phyloP scores from a whole-genome alignment of 148 eudicot genomes.

The Nepenthes mirabilis region DNA sequence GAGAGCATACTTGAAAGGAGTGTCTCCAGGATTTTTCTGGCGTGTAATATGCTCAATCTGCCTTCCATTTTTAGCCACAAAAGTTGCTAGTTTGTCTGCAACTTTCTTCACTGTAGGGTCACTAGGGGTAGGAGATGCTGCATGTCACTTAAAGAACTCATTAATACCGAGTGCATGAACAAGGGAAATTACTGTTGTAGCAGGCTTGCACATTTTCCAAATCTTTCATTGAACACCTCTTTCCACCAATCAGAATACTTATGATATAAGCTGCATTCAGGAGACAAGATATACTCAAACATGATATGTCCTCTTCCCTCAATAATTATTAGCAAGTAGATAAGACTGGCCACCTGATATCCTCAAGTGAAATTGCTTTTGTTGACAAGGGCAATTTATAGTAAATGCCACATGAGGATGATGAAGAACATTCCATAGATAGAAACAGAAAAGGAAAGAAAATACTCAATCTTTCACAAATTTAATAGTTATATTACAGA shows the following conservation, averaged over 20 bases:
- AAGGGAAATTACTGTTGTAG: constrained; percentile 81
- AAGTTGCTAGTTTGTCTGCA: constrained; percentile 86
- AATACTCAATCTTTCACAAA: too few relatives aligned
- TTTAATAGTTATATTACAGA: too few relatives aligned
- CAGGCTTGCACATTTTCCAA: constrained; percentile 75
- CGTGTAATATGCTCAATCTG: constrained; percentile 78
- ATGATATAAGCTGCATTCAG: constrained; percentile 73
- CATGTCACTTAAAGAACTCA: constrained; percentile 95
- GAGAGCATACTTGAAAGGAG: constrained; percentile 71
- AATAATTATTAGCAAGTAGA: constrained; percentile 11
- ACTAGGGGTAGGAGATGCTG: constrained; percentile 87
- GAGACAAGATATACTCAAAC: constrained; percentile 53
- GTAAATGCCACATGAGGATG: too few relatives aligned
- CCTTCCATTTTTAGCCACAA: constrained; percentile 91
- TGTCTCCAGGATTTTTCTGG: constrained; percentile 88
- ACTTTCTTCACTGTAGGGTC: constrained; percentile 85
- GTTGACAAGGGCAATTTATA: too few relatives aligned
- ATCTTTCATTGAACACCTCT: constrained; percentile 78
- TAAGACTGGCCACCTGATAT: constrained; percentile 7
- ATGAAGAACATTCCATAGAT: too few relatives aligned
- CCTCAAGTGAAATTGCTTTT: neutral
- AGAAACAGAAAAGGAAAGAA: too few relatives aligned
- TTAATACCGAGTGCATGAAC: constrained; percentile 90
- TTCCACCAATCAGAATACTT: constrained; percentile 48
- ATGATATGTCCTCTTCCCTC: constrained; percentile 36